phyloP scores from a whole-genome alignment of 1,284 basidiomycete genomes.

The Apiotrichum domesticum region DNA sequence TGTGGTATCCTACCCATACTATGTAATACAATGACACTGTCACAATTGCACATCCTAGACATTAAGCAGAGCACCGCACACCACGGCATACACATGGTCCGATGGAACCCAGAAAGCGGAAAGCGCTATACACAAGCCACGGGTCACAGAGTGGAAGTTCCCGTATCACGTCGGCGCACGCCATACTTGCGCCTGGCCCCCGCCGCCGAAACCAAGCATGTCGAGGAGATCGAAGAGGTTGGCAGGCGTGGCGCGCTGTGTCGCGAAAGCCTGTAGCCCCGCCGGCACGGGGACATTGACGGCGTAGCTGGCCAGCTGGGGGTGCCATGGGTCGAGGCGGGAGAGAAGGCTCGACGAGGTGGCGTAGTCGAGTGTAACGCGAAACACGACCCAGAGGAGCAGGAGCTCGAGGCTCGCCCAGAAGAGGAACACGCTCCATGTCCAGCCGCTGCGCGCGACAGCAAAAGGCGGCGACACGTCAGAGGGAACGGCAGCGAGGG shows the following conservation, averaged over 20 bases:
- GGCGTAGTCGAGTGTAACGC: conserved; percentile 39
- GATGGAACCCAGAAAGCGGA: too few relatives aligned
- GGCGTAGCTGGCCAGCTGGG: conserved; percentile 11
- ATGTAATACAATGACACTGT: neutral
- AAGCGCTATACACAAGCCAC: too few relatives aligned
- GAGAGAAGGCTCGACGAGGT: conserved; percentile 20
- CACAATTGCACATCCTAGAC: neutral
- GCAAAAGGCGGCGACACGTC: neutral
- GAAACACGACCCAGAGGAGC: conserved; percentile 38
- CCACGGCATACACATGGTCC: too few relatives aligned
- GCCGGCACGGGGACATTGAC: conserved; percentile 22
- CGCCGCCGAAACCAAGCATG: conserved; percentile 3
- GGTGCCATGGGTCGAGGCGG: conserved; percentile 28
- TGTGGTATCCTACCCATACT: neutral
- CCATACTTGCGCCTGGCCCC: neutral
- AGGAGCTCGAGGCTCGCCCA: conserved; percentile 31
- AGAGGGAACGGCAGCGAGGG: neutral
- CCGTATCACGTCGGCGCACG: too few relatives aligned
- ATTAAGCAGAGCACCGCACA: too few relatives aligned
- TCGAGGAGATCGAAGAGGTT: conserved; percentile 13
- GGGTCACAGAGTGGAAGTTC: too few relatives aligned
- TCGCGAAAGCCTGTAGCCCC: conserved; percentile 11
- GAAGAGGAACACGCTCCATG: conserved; percentile 29
- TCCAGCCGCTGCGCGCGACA: conserved; percentile 6
- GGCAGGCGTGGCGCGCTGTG: neutral